Percentiles rank a stretch among this genome's conserved stretches.
Evolutionary conservation across 2,329 filamentous ascomycete genomes (phyloP).

Genomic region (Fusarium dimerum): DNA sequence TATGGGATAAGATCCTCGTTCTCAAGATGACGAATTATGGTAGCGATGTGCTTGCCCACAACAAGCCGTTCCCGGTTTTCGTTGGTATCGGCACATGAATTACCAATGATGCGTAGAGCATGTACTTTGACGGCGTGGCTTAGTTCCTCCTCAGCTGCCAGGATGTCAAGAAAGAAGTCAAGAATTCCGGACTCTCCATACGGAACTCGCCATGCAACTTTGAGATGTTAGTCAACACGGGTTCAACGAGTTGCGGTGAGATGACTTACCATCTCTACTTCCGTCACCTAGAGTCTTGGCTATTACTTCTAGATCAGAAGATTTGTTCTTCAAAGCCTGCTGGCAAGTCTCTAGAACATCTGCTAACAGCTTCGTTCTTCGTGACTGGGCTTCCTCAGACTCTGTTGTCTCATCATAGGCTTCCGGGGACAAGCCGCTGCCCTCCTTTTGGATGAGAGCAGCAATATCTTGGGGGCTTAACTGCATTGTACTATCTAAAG

Average conservation of each 20-base stretch:
- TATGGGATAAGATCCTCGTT: slow-evolving; percentile 52
- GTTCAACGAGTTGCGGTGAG: background rate
- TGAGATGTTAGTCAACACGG: background rate
- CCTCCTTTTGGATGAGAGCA: slow-evolving; percentile 37
- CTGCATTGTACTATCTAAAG: slow-evolving; percentile 10
- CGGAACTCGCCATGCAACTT: slow-evolving; percentile 58
- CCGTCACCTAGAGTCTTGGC: slow-evolving; percentile 56
- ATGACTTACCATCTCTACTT: slow-evolving; percentile 53
- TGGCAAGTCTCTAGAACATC: slow-evolving; percentile 41
- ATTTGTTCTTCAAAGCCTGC: slow-evolving; percentile 41
- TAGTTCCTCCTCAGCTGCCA: slow-evolving; percentile 39
- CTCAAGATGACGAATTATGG: slow-evolving; percentile 50
- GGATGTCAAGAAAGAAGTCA: slow-evolving; percentile 53
- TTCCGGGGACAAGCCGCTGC: slow-evolving; percentile 28
- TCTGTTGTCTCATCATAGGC: slow-evolving; percentile 31
- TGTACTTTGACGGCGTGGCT: slow-evolving; percentile 52
- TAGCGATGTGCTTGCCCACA: slow-evolving; percentile 46
- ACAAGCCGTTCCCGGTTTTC: slow-evolving; percentile 60
- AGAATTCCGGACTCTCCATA: slow-evolving; percentile 60
- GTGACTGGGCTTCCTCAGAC: slow-evolving; percentile 19
- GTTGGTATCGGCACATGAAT: slow-evolving; percentile 65
- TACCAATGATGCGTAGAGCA: slow-evolving; percentile 58
- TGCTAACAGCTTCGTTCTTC: slow-evolving; percentile 35
- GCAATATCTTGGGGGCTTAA: slow-evolving; percentile 41
- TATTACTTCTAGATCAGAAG: slow-evolving; percentile 44